phyloP scores from a whole-genome alignment of 1,139 yeast genomes.

The Yamadazyma atmosphaerica region DNA sequence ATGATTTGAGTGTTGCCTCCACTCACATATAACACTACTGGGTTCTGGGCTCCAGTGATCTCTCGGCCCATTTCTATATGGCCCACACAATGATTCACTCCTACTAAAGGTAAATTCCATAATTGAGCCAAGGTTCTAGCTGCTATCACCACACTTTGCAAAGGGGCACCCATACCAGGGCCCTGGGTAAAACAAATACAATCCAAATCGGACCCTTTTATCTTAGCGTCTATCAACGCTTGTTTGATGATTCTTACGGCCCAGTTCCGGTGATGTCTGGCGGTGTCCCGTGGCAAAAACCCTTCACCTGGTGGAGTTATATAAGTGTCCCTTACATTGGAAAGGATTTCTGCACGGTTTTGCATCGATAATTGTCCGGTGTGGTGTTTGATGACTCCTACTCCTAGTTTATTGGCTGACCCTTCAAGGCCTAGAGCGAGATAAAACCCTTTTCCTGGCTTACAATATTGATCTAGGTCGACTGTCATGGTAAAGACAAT shows the following conservation, averaged over 20 bases:
- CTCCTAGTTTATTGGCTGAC: constrained; percentile 93
- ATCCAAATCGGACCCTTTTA: constrained; percentile 66
- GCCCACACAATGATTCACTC: constrained; percentile 96
- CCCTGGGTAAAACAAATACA: constrained; percentile 96
- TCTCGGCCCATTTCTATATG: constrained; percentile 99
- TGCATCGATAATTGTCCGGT: constrained; percentile 48
- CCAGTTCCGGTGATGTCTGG: constrained; percentile 95
- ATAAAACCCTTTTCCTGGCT: constrained; percentile 50
- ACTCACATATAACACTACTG: constrained; percentile 93
- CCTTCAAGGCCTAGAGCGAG: constrained; percentile 93
- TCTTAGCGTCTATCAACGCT: constrained; percentile 64
- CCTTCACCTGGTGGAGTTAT: constrained; percentile 98
- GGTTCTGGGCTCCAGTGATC: constrained; percentile 92
- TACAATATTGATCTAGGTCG: constrained; percentile 38
- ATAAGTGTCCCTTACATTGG: constrained; percentile 93
- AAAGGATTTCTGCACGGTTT: constrained; percentile 71
- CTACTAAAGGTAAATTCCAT: constrained; percentile 85
- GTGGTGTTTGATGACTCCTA: constrained; percentile 81
- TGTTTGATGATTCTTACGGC: constrained; percentile 73
- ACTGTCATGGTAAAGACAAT: constrained; percentile 23
- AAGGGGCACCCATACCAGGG: constrained; percentile 99
- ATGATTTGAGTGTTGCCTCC: constrained; percentile 99
- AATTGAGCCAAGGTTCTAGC: constrained; percentile 83
- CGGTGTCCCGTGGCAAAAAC: constrained; percentile 92
- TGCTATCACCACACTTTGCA: constrained; percentile 88